Percentiles rank a stretch among this genome's conserved stretches.
These are phyloP conservation scores for Fusarium liriodendri DNA, from an alignment of 2,329 filamentous ascomycete genomes.

Conservation along the genomic window DNA sequence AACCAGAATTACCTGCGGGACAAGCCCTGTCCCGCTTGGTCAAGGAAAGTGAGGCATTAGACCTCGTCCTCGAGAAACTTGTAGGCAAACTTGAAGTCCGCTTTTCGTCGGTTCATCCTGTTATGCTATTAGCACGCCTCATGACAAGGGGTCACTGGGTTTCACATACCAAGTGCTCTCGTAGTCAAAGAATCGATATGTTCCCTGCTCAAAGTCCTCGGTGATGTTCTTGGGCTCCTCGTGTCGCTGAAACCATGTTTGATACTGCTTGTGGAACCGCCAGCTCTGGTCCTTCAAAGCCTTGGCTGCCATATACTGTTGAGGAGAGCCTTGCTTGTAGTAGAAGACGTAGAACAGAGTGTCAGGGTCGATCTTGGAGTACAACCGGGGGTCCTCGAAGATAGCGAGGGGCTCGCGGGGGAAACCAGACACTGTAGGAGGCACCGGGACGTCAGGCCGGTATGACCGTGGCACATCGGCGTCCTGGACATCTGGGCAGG, in stretches of 20 bases:
- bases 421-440: constrained; percentile 81
- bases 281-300: constrained; percentile 98
- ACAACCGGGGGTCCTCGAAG: constrained; percentile 90
- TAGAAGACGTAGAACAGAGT: constrained; percentile 99
- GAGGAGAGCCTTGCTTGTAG: constrained; percentile 95
- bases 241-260: constrained; percentile 98
- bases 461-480: constrained; percentile 86
- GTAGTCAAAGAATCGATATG: constrained; percentile 99
- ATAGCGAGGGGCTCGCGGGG: constrained; percentile 92
- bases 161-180: constrained; percentile 94
- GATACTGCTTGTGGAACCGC: constrained; percentile 99
- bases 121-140: constrained; percentile 28
- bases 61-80: constrained; percentile 97
- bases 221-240: constrained; percentile 99
- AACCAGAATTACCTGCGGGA: constrained; percentile 3
- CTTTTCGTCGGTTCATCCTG: constrained; percentile 99
- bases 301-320: constrained; percentile 95
- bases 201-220: constrained; percentile 98
- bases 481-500: constrained; percentile 80
- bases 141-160: background rate
- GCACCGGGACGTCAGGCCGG: constrained; percentile 83
- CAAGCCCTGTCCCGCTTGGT: background rate
- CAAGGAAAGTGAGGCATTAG: constrained; percentile 46
- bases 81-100: constrained; percentile 98
- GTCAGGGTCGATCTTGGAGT: constrained; percentile 91